Conservation (phyloP, 139 green algal species). For the Volvox reticuliferus region DNA sequence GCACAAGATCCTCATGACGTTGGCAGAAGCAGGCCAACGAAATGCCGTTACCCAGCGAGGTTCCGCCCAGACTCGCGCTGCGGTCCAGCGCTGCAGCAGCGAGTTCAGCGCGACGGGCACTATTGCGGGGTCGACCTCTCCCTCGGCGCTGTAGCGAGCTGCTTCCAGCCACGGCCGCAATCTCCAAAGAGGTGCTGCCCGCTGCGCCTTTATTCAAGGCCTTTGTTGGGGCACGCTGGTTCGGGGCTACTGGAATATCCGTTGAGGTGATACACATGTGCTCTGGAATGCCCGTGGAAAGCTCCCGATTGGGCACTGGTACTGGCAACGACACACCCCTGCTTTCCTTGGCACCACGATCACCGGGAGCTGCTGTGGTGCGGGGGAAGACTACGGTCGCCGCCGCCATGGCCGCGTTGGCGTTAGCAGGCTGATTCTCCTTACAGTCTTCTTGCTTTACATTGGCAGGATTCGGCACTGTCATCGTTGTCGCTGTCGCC, state of each 20-base stretch:
- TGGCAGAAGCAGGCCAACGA: slow-evolving; percentile 74
- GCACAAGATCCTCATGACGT: slow-evolving; percentile 52
- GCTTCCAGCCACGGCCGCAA: neutral
- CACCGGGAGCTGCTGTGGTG: neutral
- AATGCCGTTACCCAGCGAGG: slow-evolving; percentile 42
- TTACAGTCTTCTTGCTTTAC: neutral
- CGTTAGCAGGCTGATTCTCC: neutral
- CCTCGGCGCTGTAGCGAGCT: neutral
- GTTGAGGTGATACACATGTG: too few species aligned
- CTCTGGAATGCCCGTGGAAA: too few species aligned
- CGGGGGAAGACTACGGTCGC: neutral
- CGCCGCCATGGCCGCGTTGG: neutral
- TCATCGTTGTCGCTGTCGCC: neutral
- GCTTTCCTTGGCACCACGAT: neutral
- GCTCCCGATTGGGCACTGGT: too few species aligned
- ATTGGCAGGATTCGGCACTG: neutral
- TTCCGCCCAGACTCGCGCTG: slow-evolving; percentile 11
- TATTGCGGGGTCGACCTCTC: neutral
- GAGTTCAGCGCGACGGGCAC: neutral
- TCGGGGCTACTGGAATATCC: too few species aligned
- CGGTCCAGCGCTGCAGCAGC: neutral
- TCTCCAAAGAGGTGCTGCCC: neutral
- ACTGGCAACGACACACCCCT: too few species aligned
- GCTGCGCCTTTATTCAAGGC: neutral
- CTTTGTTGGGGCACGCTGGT: neutral